A percentile compares a stretch with the other conserved stretches of the same genome.
Evolutionary conservation across 345 rosid genomes (phyloP).

Genomic region (Laguncularia racemosa): DNA sequence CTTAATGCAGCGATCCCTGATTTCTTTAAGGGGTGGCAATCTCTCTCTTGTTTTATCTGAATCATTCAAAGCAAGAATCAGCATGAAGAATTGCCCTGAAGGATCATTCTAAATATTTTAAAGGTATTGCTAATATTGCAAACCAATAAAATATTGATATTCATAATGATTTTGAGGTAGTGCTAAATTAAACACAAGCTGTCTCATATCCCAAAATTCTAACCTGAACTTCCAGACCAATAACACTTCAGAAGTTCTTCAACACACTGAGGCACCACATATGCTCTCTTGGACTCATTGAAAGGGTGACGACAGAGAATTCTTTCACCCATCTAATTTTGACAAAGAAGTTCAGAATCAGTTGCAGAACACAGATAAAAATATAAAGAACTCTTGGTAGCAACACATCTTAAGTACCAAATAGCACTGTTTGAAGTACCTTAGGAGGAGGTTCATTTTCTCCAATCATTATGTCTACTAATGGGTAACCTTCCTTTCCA

Average conservation of each 20-base stretch:
- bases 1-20: constrained; percentile 72
- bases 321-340: constrained; percentile 60
- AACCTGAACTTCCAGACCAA: constrained; percentile 89
- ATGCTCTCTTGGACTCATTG: constrained; percentile 90
- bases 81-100: too few relatives aligned
- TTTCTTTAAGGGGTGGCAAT: constrained; percentile 55
- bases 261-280: constrained; percentile 80
- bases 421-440: constrained; percentile 27
- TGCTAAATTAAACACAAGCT: too few relatives aligned
- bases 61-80: constrained; percentile 3
- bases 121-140: too few relatives aligned
- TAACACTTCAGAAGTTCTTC: constrained; percentile 90
- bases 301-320: constrained; percentile 96
- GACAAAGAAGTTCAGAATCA: too few relatives aligned
- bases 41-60: constrained; percentile 63
- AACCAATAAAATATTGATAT: too few relatives aligned
- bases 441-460: constrained; percentile 83
- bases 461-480: constrained; percentile 92
- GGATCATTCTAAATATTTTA: too few relatives aligned
- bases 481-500: constrained; percentile 84
- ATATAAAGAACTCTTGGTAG: too few relatives aligned
- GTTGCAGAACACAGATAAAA: constrained; percentile 9
- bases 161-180: too few relatives aligned
- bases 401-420: too few relatives aligned
- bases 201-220: not conserved